A percentile compares a stretch with the other conserved stretches of the same genome.
Conservation (phyloP, 805 yeast species). For the Tetrapisispora nanseiensis region DNA sequence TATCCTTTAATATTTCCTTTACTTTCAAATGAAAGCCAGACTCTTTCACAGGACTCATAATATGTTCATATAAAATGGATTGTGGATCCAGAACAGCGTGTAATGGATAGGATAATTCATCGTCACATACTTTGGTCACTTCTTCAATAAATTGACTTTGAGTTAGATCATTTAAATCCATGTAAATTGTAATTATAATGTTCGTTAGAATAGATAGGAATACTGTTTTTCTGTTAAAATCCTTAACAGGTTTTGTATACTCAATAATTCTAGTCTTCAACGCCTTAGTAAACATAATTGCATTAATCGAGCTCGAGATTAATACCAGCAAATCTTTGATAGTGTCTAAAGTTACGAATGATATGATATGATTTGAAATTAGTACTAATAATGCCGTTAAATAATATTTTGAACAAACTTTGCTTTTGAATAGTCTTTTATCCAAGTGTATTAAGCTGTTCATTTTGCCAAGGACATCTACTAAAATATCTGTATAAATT, state of each 20-base stretch:
- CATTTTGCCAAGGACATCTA: constrained; percentile 9
- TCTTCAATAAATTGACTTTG: constrained; percentile 40
- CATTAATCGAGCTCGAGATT: neutral
- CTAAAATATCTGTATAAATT: constrained; percentile 3
- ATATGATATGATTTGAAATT: neutral
- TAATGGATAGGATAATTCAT: neutral
- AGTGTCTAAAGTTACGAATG: neutral
- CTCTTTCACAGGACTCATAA: constrained; percentile 18
- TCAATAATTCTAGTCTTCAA: constrained; percentile 3
- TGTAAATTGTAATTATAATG: constrained; percentile 10
- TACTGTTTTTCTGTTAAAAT: constrained; percentile 10
- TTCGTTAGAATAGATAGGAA: constrained; percentile 15
- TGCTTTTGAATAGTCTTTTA: neutral
- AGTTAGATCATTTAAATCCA: constrained; percentile 31
- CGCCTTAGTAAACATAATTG: neutral
- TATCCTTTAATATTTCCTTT: constrained; percentile 12
- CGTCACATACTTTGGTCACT: constrained; percentile 23
- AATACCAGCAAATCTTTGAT: neutral
- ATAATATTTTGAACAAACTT: neutral
- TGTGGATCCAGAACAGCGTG: constrained; percentile 13
- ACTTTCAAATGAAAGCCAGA: constrained; percentile 23
- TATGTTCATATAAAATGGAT: constrained; percentile 15
- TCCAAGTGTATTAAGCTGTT: constrained; percentile 4
- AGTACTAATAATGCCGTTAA: neutral
- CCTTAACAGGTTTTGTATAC: constrained; percentile 11